Conservation (phyloP, 805 yeast genomes). For the Ogataea ganodermae region DNA sequence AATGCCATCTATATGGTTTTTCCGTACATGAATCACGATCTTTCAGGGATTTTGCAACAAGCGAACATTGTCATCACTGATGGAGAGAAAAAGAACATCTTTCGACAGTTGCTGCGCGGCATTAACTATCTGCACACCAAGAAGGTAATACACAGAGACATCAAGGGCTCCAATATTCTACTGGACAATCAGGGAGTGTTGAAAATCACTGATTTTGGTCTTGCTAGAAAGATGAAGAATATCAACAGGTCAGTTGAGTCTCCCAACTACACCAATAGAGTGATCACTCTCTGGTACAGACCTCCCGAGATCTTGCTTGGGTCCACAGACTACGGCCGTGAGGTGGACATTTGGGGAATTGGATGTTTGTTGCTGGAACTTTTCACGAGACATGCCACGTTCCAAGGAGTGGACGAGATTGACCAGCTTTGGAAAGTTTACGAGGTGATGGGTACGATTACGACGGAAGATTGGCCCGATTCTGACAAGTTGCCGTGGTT, state of each 20-base stretch:
- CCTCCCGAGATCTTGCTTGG: conserved; percentile 95
- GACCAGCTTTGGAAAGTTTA: conserved; percentile 78
- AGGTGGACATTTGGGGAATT: conserved; percentile 95
- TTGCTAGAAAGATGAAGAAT: conserved; percentile 74
- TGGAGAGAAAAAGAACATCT: conserved; percentile 66
- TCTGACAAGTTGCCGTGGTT: conserved; percentile 89
- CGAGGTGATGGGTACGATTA: conserved; percentile 86
- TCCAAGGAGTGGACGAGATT: conserved; percentile 88
- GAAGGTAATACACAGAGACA: conserved; percentile 75
- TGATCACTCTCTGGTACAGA: conserved; percentile 95
- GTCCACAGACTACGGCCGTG: conserved; percentile 84
- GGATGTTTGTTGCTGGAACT: conserved; percentile 89
- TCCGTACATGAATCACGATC: conserved; percentile 91
- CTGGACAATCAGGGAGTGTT: conserved; percentile 62
- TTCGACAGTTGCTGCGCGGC: conserved; percentile 67
- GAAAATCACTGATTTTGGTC: conserved; percentile 80
- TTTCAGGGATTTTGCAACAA: conserved; percentile 83
- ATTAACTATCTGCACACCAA: conserved; percentile 67
- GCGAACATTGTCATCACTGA: conserved; percentile 62
- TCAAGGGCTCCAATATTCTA: conserved; percentile 77
- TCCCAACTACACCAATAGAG: conserved; percentile 90
- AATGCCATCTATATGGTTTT: conserved; percentile 83
- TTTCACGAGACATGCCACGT: conserved; percentile 71
- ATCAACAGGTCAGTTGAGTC: conserved; percentile 47
- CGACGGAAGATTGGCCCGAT: conserved; percentile 70